Conservation (phyloP, 495 filamentous ascomycete species). For the Saxophila tyrrhenica region DNA sequence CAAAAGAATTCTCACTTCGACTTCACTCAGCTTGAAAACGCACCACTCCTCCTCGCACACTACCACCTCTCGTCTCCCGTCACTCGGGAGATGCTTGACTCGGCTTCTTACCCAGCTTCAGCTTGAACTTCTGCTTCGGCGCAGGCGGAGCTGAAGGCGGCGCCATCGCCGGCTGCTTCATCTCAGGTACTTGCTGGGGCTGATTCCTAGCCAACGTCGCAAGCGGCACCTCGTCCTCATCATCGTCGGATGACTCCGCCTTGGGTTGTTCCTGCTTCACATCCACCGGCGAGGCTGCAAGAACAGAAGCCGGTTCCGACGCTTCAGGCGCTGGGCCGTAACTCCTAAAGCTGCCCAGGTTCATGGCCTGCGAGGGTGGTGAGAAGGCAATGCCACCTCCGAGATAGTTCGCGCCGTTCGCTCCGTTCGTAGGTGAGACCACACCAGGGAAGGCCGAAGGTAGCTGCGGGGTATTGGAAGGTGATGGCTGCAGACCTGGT, state of each 20-base stretch:
- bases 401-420: constrained; percentile 7
- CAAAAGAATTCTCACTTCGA: too few relatives aligned
- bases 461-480: background rate
- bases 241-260: background rate
- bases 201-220: background rate
- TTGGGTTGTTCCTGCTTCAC: background rate
- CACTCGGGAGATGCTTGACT: background rate
- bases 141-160: background rate
- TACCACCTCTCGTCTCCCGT: too few relatives aligned
- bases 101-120: background rate
- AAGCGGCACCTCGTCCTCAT: background rate
- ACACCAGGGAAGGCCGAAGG: background rate
- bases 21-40: too few relatives aligned
- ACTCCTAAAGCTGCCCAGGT: constrained; percentile 6
- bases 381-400: background rate
- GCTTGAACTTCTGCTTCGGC: background rate
- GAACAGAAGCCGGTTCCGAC: background rate
- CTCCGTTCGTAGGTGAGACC: background rate
- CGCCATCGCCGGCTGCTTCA: background rate
- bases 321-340: constrained; percentile 7
- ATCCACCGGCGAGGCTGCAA: background rate
- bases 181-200: background rate
- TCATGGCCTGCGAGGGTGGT: background rate
- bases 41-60: too few relatives aligned
- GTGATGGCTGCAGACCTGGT: background rate